Percentiles rank a stretch among this genome's conserved stretches.
Evolutionary conservation across 2,329 filamentous ascomycete species (phyloP).

Genomic region (Ophiostoma montium): DNA sequence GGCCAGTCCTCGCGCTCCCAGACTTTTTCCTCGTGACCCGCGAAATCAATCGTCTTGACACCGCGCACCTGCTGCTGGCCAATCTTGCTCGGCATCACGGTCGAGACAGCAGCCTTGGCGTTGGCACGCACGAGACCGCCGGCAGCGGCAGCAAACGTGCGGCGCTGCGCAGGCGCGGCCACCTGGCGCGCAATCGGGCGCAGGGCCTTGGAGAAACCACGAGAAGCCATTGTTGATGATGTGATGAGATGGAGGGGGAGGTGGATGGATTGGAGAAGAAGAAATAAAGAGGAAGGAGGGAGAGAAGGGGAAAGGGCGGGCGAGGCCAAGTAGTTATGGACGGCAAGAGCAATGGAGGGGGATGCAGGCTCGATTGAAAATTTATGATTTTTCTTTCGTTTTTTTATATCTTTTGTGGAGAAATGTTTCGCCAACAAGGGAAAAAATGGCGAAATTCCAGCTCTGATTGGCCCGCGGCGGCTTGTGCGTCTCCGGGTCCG

Average conservation of each 20-base stretch:
- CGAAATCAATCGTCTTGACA: conserved; percentile 98
- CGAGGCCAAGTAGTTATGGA: conserved; percentile 1
- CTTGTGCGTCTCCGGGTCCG: conserved; percentile 11
- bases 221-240: conserved; percentile 54
- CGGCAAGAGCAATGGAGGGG: conserved; percentile 1
- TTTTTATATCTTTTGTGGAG: too few species aligned
- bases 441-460: conserved; percentile 3
- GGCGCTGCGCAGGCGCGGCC: conserved; percentile 45
- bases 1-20: conserved; percentile 99
- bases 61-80: conserved; percentile 57
- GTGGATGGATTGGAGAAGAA: neutral
- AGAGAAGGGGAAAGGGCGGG: neutral
- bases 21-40: conserved; percentile 85
- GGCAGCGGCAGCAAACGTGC: conserved; percentile 47
- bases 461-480: conserved; percentile 12
- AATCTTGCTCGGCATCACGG: conserved; percentile 16
- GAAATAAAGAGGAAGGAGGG: neutral
- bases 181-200: conserved; percentile 51
- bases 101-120: conserved; percentile 36
- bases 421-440: too few species aligned
- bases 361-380: neutral
- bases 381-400: neutral
- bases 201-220: conserved; percentile 56
- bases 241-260: conserved; percentile 13
- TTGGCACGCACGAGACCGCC: conserved; percentile 40